These are phyloP conservation scores for Aspergillus conjunctus DNA, from an alignment of 495 filamentous ascomycete species.

Conservation along the genomic window DNA sequence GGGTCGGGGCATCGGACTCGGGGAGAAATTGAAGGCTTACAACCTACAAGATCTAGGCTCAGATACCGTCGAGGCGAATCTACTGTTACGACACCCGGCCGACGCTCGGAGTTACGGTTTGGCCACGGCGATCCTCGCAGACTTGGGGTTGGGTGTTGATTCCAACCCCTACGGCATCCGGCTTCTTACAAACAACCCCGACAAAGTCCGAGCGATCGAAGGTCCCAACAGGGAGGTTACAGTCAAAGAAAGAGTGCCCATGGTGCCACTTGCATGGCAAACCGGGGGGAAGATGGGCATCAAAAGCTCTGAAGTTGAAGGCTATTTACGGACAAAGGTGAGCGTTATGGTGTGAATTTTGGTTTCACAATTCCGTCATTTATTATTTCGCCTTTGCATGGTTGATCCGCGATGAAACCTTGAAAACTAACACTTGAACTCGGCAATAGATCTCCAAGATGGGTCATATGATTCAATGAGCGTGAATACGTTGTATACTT, in stretches of 20 bases:
- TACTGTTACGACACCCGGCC: conserved; percentile 87
- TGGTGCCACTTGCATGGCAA: conserved; percentile 95
- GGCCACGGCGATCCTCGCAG: conserved; percentile 89
- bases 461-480: conserved; percentile 65
- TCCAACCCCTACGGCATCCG: conserved; percentile 66
- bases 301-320: conserved; percentile 82
- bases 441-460: conserved; percentile 63
- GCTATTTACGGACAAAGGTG: conserved; percentile 93
- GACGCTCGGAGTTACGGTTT: conserved; percentile 93
- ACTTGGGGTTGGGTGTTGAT: conserved; percentile 71
- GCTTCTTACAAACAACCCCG: conserved; percentile 95
- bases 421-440: conserved; percentile 13
- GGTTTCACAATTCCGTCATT: conserved; percentile 10
- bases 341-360: conserved; percentile 15
- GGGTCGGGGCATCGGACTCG: conserved; percentile 90
- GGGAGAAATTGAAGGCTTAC: conserved; percentile 96
- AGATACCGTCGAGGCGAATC: conserved; percentile 95
- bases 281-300: conserved; percentile 78
- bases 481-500: conserved; percentile 3
- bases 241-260: conserved; percentile 87
- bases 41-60: conserved; percentile 94
- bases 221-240: conserved; percentile 83
- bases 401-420: neutral
- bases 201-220: conserved; percentile 93
- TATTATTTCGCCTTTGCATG: neutral